Evolutionary conservation across 495 filamentous ascomycete species (phyloP).

Genomic region (Xylaria cubensis): DNA sequence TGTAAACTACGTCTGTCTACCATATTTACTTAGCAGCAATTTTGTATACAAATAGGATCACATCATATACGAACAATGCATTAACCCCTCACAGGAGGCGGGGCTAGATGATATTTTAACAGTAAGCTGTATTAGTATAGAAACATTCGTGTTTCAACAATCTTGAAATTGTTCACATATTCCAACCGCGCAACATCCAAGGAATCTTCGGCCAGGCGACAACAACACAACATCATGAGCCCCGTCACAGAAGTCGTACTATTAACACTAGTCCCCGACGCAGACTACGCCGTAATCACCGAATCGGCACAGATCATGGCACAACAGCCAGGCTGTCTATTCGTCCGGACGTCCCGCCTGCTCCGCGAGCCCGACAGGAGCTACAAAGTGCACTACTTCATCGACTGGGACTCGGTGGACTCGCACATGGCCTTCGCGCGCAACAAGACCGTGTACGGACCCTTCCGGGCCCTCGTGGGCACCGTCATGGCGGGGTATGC

Average conservation of each 20-base stretch:
- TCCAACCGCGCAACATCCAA: not conserved
- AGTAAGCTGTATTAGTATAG: not conserved
- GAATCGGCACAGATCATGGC: slow-evolving; percentile 23
- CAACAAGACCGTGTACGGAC: slow-evolving; percentile 17
- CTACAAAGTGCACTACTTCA: slow-evolving; percentile 26
- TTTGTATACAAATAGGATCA: not conserved
- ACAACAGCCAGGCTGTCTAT: slow-evolving; percentile 27
- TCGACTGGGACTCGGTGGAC: slow-evolving; percentile 28
- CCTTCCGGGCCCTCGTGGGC: slow-evolving; percentile 25
- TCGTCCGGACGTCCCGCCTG: slow-evolving; percentile 4
- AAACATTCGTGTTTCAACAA: not conserved
- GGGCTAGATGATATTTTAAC: not conserved
- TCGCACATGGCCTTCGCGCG: slow-evolving; percentile 32
- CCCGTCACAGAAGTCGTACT: slow-evolving; percentile 35
- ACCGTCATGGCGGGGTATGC: slow-evolving; percentile 9
- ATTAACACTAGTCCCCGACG: slow-evolving; percentile 21
- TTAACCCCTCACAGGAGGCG: not conserved
- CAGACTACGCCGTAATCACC: slow-evolving; percentile 17
- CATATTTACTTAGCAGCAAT: not conserved
- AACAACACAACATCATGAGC: slow-evolving; percentile 27
- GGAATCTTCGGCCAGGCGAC: not conserved
- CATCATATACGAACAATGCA: not conserved
- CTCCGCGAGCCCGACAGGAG: slow-evolving; percentile 6
- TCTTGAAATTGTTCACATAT: not conserved
- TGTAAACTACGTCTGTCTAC: not conserved